Conservation (phyloP, 257 asterid genomes). For the Lantana camara region DNA sequence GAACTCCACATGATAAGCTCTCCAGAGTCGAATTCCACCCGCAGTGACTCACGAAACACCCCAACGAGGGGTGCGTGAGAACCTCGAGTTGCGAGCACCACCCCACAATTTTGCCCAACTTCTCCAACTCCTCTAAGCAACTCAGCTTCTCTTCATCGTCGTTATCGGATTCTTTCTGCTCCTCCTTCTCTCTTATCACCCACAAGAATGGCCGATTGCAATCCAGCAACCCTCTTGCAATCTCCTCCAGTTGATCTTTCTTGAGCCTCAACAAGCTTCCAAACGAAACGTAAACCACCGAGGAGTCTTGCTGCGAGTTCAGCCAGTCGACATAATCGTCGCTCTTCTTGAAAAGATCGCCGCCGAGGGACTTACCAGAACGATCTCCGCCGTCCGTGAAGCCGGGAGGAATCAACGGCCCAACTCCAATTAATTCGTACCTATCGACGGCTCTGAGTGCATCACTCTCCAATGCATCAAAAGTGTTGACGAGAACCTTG, state of each 20-base stretch:
- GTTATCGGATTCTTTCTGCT: neutral
- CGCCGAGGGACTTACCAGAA: slow-evolving; percentile 30
- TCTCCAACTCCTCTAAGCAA: slow-evolving; percentile 34
- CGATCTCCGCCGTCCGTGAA: slow-evolving; percentile 34
- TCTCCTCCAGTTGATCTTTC: slow-evolving; percentile 51
- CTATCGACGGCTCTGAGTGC: slow-evolving; percentile 34
- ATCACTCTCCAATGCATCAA: slow-evolving; percentile 43
- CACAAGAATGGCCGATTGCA: slow-evolving; percentile 56
- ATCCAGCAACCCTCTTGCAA: slow-evolving; percentile 37
- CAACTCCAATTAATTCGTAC: slow-evolving; percentile 43
- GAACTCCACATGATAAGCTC: slow-evolving; percentile 47
- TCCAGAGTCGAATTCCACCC: slow-evolving; percentile 75
- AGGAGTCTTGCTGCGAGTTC: slow-evolving; percentile 28
- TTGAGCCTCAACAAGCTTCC: slow-evolving; percentile 47
- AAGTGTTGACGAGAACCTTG: slow-evolving; percentile 50
- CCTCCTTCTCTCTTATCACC: slow-evolving; percentile 43
- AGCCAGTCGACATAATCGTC: slow-evolving; percentile 47
- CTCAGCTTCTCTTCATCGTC: slow-evolving; percentile 21
- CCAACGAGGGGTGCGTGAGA: slow-evolving; percentile 48
- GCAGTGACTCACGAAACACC: slow-evolving; percentile 63
- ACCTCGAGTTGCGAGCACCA: slow-evolving; percentile 74
- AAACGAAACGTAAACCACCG: slow-evolving; percentile 65
- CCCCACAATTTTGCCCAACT: slow-evolving; percentile 45
- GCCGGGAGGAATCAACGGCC: slow-evolving; percentile 59
- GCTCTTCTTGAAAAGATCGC: slow-evolving; percentile 44